Evolutionary conservation across 2,329 filamentous ascomycete species (phyloP), one percentile per base, ranked within the genome.

Genomic region (Ophiostoma tasmaniense): DNA sequence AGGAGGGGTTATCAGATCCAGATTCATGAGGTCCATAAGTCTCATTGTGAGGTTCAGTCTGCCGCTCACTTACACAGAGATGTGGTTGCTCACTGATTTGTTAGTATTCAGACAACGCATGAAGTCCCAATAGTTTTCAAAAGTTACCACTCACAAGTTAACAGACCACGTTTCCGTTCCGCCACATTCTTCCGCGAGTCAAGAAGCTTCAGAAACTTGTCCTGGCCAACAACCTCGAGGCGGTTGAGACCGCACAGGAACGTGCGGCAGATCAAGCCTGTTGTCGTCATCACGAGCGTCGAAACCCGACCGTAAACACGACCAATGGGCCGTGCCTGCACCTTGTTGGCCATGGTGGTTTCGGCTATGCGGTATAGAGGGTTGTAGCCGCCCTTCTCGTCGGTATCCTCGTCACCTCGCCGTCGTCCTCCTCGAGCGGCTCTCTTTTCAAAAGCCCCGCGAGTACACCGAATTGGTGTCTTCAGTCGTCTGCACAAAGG

Each of bases 171-270:
- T 69, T 89, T 82, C 72, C 92, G 87, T 66, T 83, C 83, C 59
- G 85, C 83, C 3, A 87, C 81, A 77, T 93, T 85, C 73, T 84
- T 83, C 71, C 94, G 86, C 73, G 85, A 84, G 74, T 97, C 93
- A 50, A 98, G 80, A 4, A 94, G 80, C 66, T 87, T 82, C 45
- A 95, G 80, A 73, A 99, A 95, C 13, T 83, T 80, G 65, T 93
- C 87, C 71, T 96, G 81, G 0, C 94, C 94, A 74, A 88, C 84
- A 5, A 91, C 87, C 77, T 97, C 89, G 64, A 92, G 88, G 33
- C 83, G 85, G 77, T 90, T 96, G 71, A 94, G 78, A 0, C 86
- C 87, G 73, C 88, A 90, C 61, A 97, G 80, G 76, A 98, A 97
- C 1, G 81, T 83, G 71, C 91, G 87, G 69, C 87, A 92, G 7